These are phyloP conservation scores for Psilocybe subaeruginosa DNA, from an alignment of 768 basidiomycete species.

Conservation along the genomic window DNA sequence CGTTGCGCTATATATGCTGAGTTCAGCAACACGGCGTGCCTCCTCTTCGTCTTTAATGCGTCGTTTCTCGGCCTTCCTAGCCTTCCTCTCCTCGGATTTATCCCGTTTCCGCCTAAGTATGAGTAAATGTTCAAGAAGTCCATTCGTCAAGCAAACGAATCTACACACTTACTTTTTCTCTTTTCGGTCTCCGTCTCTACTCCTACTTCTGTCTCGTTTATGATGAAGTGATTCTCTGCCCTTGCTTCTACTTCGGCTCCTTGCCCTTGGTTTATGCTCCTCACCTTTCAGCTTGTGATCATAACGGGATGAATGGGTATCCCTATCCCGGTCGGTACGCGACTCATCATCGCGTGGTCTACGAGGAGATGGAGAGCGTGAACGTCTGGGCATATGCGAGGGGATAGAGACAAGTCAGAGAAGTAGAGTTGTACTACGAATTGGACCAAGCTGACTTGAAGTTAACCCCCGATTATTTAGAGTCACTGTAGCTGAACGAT, in stretches of 20 bases:
- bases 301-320: slow-evolving; percentile 36
- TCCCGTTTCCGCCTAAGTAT: slow-evolving; percentile 73
- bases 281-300: slow-evolving; percentile 33
- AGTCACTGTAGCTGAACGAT: too few species aligned
- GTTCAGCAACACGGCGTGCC: slow-evolving; percentile 88
- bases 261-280: slow-evolving; percentile 27
- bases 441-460: neutral
- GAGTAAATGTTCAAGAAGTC: slow-evolving; percentile 5
- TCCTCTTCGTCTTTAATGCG: slow-evolving; percentile 86
- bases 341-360: slow-evolving; percentile 41
- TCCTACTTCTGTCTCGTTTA: slow-evolving; percentile 27
- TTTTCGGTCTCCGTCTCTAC: slow-evolving; percentile 39
- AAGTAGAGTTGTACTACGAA: neutral
- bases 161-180: slow-evolving; percentile 46
- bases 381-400: slow-evolving; percentile 47
- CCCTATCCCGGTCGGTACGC: slow-evolving; percentile 34
- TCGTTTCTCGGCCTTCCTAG: slow-evolving; percentile 88
- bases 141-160: slow-evolving; percentile 8
- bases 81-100: slow-evolving; percentile 83
- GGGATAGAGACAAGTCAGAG: neutral
- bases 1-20: slow-evolving; percentile 93
- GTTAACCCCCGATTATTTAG: too few species aligned
- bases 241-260: slow-evolving; percentile 33
- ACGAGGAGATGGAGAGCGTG: slow-evolving; percentile 55
- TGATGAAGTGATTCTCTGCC: slow-evolving; percentile 18